phyloP scores from a whole-genome alignment of 306 rosid genomes.

The Lupinus albus region DNA sequence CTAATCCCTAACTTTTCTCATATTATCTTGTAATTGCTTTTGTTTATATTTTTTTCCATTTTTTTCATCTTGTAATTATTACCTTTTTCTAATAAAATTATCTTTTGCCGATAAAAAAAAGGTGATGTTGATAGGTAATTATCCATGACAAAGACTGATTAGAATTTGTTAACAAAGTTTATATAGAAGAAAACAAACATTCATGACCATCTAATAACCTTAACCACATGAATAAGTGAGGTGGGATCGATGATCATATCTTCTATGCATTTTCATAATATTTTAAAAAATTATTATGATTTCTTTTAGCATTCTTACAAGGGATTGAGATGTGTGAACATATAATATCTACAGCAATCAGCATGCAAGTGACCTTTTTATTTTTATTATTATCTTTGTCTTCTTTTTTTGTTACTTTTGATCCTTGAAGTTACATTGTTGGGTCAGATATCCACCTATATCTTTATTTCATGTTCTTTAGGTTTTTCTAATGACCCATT shows the following conservation, averaged over 20 bases:
- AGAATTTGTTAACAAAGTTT: slow-evolving; percentile 13
- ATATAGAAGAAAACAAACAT: slow-evolving; percentile 30
- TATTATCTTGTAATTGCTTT: no score
- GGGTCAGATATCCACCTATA: slow-evolving; percentile 29
- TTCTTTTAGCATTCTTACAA: slow-evolving; percentile 38
- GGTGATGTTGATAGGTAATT: slow-evolving; percentile 22
- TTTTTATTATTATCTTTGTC: slow-evolving; percentile 16
- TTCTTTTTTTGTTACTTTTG: slow-evolving; percentile 44
- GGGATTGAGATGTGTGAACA: slow-evolving; percentile 42
- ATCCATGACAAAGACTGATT: slow-evolving; percentile 33
- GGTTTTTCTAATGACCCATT: slow-evolving; percentile 40
- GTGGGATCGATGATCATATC: neutral
- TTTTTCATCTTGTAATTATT: no score
- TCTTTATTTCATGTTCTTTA: slow-evolving; percentile 35
- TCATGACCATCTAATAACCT: slow-evolving; percentile 6
- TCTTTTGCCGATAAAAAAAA: no score
- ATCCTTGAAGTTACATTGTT: slow-evolving; percentile 38
- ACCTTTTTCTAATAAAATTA: no score
- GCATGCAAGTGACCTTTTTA: neutral
- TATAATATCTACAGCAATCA: neutral
- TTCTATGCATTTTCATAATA: neutral
- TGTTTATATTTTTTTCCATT: no score
- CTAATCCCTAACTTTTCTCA: no score
- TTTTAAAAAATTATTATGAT: neutral
- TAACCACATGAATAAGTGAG: slow-evolving; percentile 24